A percentile compares a stretch with the other conserved stretches of the same genome.
Evolutionary conservation across 441 rosid species (phyloP).

Genomic region (Capsella rubella): DNA sequence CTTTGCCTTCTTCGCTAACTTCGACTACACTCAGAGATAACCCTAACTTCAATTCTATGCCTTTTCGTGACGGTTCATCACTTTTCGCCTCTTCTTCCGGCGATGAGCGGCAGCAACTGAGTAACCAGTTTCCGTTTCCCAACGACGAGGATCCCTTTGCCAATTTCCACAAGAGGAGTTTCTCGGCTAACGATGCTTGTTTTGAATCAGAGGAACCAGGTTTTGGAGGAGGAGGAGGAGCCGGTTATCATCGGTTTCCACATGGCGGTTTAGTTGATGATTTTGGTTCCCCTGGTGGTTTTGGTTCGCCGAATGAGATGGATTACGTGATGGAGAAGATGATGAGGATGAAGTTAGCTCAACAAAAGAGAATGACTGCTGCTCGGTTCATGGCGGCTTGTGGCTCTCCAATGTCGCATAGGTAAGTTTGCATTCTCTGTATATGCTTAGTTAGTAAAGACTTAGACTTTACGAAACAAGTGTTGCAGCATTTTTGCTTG

Average conservation of each 20-base stretch:
- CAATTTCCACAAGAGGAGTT: conserved; percentile 74
- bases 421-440: conserved; percentile 47
- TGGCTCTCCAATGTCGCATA: conserved; percentile 44
- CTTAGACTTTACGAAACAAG: background rate
- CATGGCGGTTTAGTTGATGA: conserved; percentile 46
- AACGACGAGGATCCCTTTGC: conserved; percentile 59
- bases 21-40: conserved; percentile 31
- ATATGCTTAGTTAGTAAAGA: conserved; percentile 28
- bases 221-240: conserved; percentile 36
- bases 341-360: conserved; percentile 55
- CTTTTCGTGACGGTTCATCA: conserved; percentile 42
- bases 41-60: conserved; percentile 36
- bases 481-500: conserved; percentile 19
- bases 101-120: conserved; percentile 68
- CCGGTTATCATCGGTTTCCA: conserved; percentile 62
- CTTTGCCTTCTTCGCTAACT: conserved; percentile 48
- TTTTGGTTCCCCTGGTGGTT: background rate
- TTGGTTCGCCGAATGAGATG: conserved; percentile 43
- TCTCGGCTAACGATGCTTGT: conserved; percentile 75
- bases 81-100: conserved; percentile 38
- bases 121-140: conserved; percentile 67
- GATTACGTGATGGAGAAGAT: conserved; percentile 61
- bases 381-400: conserved; percentile 49
- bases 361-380: conserved; percentile 59
- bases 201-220: conserved; percentile 59